Percentiles rank a stretch among this genome's conserved stretches.
Conservation (phyloP, 1,139 yeast genomes). For the Sugiyamaella grinbergsii region DNA sequence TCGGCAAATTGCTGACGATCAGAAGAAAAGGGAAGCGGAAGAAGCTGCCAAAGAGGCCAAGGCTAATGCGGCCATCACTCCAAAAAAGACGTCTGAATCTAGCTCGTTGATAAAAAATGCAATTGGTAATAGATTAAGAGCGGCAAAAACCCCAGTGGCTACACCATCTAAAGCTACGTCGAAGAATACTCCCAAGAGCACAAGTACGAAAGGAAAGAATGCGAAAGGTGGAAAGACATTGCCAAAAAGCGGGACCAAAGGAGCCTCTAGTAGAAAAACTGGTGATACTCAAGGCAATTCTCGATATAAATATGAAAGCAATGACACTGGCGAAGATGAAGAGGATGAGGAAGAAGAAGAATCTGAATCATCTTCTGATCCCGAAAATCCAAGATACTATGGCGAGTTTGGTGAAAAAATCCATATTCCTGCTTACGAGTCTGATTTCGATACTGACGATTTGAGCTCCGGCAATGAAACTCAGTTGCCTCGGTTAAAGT, state of each 20-base stretch:
- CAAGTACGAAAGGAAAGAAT: not conserved
- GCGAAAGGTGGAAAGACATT: conserved; percentile 5
- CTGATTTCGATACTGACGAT: conserved; percentile 21
- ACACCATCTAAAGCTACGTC: conserved; percentile 17
- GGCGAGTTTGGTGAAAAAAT: conserved; percentile 7
- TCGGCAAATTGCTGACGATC: conserved; percentile 29
- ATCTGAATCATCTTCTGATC: conserved; percentile 8
- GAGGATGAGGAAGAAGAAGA: not conserved
- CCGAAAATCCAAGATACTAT: conserved; percentile 3
- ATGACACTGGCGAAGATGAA: not conserved
- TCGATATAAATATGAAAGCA: not conserved
- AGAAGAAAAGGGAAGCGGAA: not conserved
- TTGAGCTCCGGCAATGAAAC: conserved; percentile 19
- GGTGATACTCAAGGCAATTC: not conserved
- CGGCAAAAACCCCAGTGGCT: conserved; percentile 11
- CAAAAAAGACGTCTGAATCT: too few species aligned
- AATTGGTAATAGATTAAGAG: not conserved
- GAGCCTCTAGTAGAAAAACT: not conserved
- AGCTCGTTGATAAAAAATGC: too few species aligned
- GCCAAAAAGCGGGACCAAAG: not conserved
- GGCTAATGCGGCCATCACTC: too few species aligned
- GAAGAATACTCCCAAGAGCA: not conserved
- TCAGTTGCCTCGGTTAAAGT: conserved; percentile 13
- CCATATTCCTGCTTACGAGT: conserved; percentile 17
- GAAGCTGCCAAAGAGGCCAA: too few species aligned